phyloP scores from a whole-genome alignment of 1,284 basidiomycete genomes.

The Chondrostereum purpureum region DNA sequence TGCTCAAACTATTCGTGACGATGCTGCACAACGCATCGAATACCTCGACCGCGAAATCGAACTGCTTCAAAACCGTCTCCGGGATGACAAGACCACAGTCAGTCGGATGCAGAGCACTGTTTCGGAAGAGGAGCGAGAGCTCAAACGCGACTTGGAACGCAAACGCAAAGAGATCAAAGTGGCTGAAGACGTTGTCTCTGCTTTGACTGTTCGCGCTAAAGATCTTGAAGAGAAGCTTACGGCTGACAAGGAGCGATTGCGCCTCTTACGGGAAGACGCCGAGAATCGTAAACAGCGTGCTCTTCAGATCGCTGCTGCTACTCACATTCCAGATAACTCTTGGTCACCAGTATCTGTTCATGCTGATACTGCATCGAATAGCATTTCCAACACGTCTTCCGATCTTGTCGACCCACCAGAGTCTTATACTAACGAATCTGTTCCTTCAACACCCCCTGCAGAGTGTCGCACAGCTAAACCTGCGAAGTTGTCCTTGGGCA shows the following conservation, averaged over 20 bases:
- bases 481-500: constrained; percentile 30
- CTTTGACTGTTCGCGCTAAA: constrained; percentile 46
- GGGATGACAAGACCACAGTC: constrained; percentile 47
- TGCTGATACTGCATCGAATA: constrained; percentile 5
- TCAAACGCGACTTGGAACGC: constrained; percentile 47
- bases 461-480: neutral
- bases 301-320: neutral
- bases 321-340: constrained; percentile 31
- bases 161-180: constrained; percentile 63
- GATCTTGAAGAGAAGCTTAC: constrained; percentile 54
- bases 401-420: neutral
- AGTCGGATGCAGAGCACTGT: constrained; percentile 34
- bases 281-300: constrained; percentile 33
- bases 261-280: constrained; percentile 42
- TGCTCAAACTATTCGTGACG: constrained; percentile 61
- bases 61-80: constrained; percentile 46
- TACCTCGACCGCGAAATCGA: constrained; percentile 67
- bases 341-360: constrained; percentile 22
- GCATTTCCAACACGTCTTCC: neutral
- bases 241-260: constrained; percentile 48
- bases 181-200: constrained; percentile 60
- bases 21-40: constrained; percentile 57
- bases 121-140: constrained; percentile 39
- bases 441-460: neutral
- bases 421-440: neutral